Percentiles rank a stretch among this genome's conserved stretches.
These are phyloP conservation scores for Naganishia vishniacii DNA, from an alignment of 768 basidiomycete species.

Conservation along the genomic window DNA sequence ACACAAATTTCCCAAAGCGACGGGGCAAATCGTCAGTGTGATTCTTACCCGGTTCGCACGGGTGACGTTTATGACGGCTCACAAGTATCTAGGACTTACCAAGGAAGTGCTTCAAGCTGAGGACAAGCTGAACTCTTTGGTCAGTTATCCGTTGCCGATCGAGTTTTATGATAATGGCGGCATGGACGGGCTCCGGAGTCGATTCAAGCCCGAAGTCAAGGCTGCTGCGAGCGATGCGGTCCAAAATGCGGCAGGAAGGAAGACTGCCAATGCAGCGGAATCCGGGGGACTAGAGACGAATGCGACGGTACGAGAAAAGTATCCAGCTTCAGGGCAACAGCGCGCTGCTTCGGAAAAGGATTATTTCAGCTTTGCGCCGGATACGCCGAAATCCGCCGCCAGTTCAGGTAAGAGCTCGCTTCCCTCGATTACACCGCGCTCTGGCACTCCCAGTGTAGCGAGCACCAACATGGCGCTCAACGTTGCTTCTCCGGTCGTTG, in stretches of 20 bases:
- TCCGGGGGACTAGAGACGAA: not conserved
- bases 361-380: slow-evolving; percentile 48
- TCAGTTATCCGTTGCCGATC: slow-evolving; percentile 84
- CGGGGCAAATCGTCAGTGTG: slow-evolving; percentile 87
- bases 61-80: slow-evolving; percentile 92
- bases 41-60: slow-evolving; percentile 93
- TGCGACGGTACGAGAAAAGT: not conserved
- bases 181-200: slow-evolving; percentile 76
- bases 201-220: slow-evolving; percentile 58
- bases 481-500: not conserved
- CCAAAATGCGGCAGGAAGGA: not conserved
- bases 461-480: not conserved
- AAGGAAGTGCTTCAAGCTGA: slow-evolving; percentile 92
- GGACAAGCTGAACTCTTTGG: slow-evolving; percentile 93
- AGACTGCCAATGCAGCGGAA: not conserved
- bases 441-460: slow-evolving; percentile 17
- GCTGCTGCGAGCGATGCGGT: slow-evolving; percentile 6
- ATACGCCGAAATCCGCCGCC: slow-evolving; percentile 27
- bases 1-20: slow-evolving; percentile 93
- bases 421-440: slow-evolving; percentile 38
- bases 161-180: slow-evolving; percentile 91
- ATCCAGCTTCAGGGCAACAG: not conserved
- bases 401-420: slow-evolving; percentile 39
- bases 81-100: slow-evolving; percentile 90
- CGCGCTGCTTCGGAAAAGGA: slow-evolving; percentile 32